Conservation (phyloP, 306 rosid genomes). For the Vigna reflexopilosa region DNA sequence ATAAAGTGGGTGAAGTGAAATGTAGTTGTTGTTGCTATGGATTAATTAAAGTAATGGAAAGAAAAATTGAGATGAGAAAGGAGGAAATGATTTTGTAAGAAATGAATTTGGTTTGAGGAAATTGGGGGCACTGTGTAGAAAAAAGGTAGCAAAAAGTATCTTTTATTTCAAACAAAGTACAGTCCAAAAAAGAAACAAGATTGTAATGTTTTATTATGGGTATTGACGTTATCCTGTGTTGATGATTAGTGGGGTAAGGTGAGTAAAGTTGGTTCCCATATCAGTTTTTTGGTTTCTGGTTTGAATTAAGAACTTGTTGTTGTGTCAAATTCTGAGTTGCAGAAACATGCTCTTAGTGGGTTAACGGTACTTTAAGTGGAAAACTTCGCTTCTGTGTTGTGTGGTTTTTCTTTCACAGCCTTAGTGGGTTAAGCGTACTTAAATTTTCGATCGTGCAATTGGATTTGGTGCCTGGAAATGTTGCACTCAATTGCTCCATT, state of each 20-base stretch:
- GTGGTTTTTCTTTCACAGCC: not conserved
- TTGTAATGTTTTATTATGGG: not conserved
- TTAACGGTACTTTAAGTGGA: not conserved
- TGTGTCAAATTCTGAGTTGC: not conserved
- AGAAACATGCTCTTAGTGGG: not conserved
- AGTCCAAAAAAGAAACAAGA: conserved; percentile 7
- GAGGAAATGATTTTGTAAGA: conserved; percentile 9
- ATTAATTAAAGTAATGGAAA: conserved; percentile 14
- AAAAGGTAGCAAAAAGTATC: conserved; percentile 40
- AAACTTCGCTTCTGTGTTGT: not conserved
- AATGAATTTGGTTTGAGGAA: conserved; percentile 36
- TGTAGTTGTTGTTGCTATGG: not conserved
- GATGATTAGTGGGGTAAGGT: not conserved
- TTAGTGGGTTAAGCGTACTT: not conserved
- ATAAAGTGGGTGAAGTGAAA: not conserved
- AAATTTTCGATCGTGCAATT: not conserved
- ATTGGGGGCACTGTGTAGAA: conserved; percentile 1
- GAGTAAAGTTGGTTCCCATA: not conserved
- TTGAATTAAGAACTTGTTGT: not conserved
- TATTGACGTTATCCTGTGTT: not conserved
- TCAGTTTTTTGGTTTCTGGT: not conserved
- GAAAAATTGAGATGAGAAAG: conserved; percentile 36
- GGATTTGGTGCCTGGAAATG: not conserved
- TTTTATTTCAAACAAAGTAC: conserved; percentile 41
- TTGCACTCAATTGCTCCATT: not conserved